Base-by-base conservation (phyloP, 495 filamentous ascomycete genomes). In the Aspergillus carlsbadensis region DNA sequence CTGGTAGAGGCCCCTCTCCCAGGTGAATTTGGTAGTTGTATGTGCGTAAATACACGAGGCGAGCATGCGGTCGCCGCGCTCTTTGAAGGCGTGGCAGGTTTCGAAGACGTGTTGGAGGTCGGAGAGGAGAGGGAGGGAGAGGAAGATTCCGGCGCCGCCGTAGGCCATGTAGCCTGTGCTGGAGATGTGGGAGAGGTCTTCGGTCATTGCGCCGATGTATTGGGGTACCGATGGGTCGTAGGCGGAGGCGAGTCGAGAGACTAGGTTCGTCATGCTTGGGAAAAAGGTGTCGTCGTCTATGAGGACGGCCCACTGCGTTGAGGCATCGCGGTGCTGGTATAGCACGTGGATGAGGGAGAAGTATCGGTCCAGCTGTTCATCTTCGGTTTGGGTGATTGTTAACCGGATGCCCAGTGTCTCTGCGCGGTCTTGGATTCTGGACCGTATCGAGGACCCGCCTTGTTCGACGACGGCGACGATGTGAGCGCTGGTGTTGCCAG, bases 201-300 rank as follows among this genome's bases (percentile, higher is more conserved):
- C 82, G 11, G 81, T 81, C 15, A 84, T 65, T 39, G 76, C 71
- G 34, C 84, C 82, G 24, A 86, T 71, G 54, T 85, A 86, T 57
- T 76, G 70, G 18, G 70, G 70, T 37, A 75, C 63, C 5, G 59
- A 66, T 22, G 78, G 56, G 52, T 84, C 74, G 61, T 82, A 81
- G 20, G 26, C 26, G 26, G 61, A 49, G 7, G 41, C 57, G 1
- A 87, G 62, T 29, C 69, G 76, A 4, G 71, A 51, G 2, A 81
- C 66, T 2, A 87, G 67, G 21, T 69, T 68, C 17, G 59, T 57
- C 68, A 85, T 75, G 26, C 76, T 80, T 0, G 78, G 74, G 68
- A 86, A 84, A 64, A 87, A 87, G 5, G 87, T 88, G 64, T 89
- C 87, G 68, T 89, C 87, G 68, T 89, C 86, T 20, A 88, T 75